Evolutionary conservation across 2,329 filamentous ascomycete species (phyloP), one percentile per base, ranked within the genome.

Genomic region (Fusarium coicis): DNA sequence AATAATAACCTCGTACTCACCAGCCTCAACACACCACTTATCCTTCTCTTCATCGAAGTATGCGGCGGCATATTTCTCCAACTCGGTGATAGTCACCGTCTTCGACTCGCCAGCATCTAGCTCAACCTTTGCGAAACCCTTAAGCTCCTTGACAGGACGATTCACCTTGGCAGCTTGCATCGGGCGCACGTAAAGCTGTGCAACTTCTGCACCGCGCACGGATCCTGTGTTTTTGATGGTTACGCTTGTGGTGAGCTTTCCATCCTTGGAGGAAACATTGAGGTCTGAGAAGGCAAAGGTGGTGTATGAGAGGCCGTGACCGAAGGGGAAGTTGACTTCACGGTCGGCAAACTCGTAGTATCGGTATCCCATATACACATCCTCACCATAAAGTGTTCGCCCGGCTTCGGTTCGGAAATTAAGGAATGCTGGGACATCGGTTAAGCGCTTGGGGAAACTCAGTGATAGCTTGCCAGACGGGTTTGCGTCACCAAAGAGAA

Each of bases 271-370:
- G 1, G 81, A 79, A 26, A 89, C 84, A 4, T 80, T 79, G 16
- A 91, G 83, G 44, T 87, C 83, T 3, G 85, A 87, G 73, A 88
- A 87, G 15, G 80, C 74, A 79, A 96, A 96, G 0, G 84, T 89
- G 0, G 93, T 95, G 82, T 95, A 96, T 21, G 91, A 93, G 3
- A 96, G 85, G 4, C 94, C 94, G 77, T 94, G 91, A 18, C 93
- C 93, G 79, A 97, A 97, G 64, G 92, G 87, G 81, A 95, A 96
- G 34, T 92, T 87, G 0, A 92, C 89, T 2, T 86, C 85, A 9
- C 90, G 86, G 40, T 90, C 86, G n/a, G 88, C 86, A 76, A 89
- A 91, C 78, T 96, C 93, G 80, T 94, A 96, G 84, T 91, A 94
- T 28, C 93, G 87, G 83, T 96, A 96, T 7, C 93, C 93, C 42